Evolutionary conservation across 805 yeast species (phyloP).

Genomic region (Candida railenensis): DNA sequence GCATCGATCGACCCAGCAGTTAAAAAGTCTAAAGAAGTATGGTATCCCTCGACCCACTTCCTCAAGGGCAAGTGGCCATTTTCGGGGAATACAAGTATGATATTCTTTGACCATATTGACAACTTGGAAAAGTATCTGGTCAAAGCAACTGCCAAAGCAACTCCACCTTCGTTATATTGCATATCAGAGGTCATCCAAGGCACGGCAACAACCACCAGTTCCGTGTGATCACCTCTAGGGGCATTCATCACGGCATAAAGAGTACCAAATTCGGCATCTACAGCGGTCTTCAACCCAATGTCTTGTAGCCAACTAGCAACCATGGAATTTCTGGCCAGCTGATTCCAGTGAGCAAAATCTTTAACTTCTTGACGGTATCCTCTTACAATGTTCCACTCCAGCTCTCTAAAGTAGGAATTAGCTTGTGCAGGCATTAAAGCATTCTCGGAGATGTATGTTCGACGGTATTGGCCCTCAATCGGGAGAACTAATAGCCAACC

Average conservation of each 20-base stretch:
- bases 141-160: slow-evolving; percentile 68
- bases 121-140: slow-evolving; percentile 79
- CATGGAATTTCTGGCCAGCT: slow-evolving; percentile 40
- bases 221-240: slow-evolving; percentile 95
- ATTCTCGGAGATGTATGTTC: slow-evolving; percentile 89
- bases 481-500: slow-evolving; percentile 64
- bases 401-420: slow-evolving; percentile 83
- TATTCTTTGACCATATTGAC: slow-evolving; percentile 95
- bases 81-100: slow-evolving; percentile 79
- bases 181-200: slow-evolving; percentile 79
- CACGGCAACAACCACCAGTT: slow-evolving; percentile 85
- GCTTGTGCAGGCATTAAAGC: slow-evolving; percentile 98
- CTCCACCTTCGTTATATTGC: slow-evolving; percentile 73
- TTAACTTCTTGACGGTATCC: slow-evolving; percentile 70
- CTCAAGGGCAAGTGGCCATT: slow-evolving; percentile 68
- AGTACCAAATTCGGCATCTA: slow-evolving; percentile 37
- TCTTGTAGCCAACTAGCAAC: slow-evolving; percentile 62
- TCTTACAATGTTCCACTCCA: slow-evolving; percentile 89
- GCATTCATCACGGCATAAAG: slow-evolving; percentile 86
- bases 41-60: slow-evolving; percentile 93
- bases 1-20: slow-evolving; percentile 95
- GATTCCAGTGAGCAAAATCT: slow-evolving; percentile 31
- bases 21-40: slow-evolving; percentile 65
- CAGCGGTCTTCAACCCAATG: slow-evolving; percentile 65
- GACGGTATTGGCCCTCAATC: slow-evolving; percentile 74